These are phyloP conservation scores for Parietichytrium sp. DNA, from an alignment of 108 stramenopile species.

Conservation along the genomic window DNA sequence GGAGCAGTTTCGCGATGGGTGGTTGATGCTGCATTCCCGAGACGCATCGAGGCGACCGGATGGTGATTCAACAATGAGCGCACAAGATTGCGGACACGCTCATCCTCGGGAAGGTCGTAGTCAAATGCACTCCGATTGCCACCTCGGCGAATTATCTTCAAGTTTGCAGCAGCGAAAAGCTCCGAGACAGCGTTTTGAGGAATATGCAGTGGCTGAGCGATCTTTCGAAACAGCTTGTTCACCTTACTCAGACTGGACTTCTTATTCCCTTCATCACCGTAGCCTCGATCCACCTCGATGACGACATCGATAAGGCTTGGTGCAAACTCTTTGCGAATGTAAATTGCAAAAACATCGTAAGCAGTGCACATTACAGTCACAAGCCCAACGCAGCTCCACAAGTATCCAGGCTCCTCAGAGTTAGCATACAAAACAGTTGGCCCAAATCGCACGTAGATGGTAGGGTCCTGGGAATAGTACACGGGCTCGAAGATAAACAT, in stretches of 20 bases:
- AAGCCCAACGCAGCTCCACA: slow-evolving; percentile 12
- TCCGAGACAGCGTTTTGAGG: slow-evolving; percentile 3
- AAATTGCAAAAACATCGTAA: background rate
- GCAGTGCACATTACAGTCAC: background rate
- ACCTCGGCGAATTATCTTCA: background rate
- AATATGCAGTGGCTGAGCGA: slow-evolving; percentile 25
- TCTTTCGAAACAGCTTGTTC: slow-evolving; percentile 16
- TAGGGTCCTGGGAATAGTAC: background rate
- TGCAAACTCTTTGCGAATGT: background rate
- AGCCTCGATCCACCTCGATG: slow-evolving; percentile 22
- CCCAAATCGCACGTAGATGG: slow-evolving; percentile 5
- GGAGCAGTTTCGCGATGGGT: too few species aligned
- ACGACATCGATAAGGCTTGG: slow-evolving; percentile 30
- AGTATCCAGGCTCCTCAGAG: background rate
- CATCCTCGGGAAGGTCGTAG: slow-evolving; percentile 31
- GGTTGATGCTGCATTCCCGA: too few species aligned
- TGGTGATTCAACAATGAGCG: too few species aligned
- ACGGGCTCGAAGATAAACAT: slow-evolving; percentile 21
- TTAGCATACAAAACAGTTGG: background rate
- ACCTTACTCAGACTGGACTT: background rate
- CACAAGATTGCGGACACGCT: background rate
- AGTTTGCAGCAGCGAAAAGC: slow-evolving; percentile 2
- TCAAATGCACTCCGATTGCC: slow-evolving; percentile 7
- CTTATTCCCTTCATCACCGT: slow-evolving; percentile 2
- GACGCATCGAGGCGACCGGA: too few species aligned